Base-by-base conservation (phyloP, 257 asterid genomes). In the Solanum bulbocastanum region DNA sequence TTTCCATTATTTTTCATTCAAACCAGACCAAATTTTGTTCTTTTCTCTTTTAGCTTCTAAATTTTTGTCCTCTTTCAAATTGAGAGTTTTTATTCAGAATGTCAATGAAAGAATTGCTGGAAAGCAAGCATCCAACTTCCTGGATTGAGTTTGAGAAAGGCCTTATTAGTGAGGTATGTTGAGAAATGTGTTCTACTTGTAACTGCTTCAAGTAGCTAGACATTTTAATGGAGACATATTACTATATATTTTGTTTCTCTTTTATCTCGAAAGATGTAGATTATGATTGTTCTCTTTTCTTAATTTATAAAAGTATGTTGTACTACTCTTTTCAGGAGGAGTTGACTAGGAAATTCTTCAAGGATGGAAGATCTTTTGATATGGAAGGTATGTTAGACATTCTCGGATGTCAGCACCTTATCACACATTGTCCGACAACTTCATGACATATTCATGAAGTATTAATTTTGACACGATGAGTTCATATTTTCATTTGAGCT, bases 91-190 rank as follows among this genome's bases (percentile, higher is more conserved):
- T 89, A 42, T 87, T 88, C 95, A 96, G 99, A 88, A 94, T 95
- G 98, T 78, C 98, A 20, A 92, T 97, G 96, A 91, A 94, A 93
- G 99, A 97, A 90, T 96, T 97, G 76, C 87, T 95, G 62, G 98
- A 94, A 82, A 86, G 95, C 96, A 97, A 97, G 93, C 96, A 97
- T 92, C 98, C 99, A 79, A 93, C 98, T 90, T 93, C 93, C 86
- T 97, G 99, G 99, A 85, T 92, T 89, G 98, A 97, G 88, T 97
- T 97, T 89, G 98, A 97, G 90, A 93, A 92, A 89, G 99, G 98
- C 88, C 94, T 93, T 76, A 94, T 94, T 60, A 84, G 90, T 86
- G 99, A 97, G 99, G 99, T 96, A 94, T 86, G 22, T 30, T 86
- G 52, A 52, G 81, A 79, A 86, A 3, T 72, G 68, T 86, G 4